Evolutionary conservation across 495 filamentous ascomycete species (phyloP).

Genomic region (Penicillium cataractarum): DNA sequence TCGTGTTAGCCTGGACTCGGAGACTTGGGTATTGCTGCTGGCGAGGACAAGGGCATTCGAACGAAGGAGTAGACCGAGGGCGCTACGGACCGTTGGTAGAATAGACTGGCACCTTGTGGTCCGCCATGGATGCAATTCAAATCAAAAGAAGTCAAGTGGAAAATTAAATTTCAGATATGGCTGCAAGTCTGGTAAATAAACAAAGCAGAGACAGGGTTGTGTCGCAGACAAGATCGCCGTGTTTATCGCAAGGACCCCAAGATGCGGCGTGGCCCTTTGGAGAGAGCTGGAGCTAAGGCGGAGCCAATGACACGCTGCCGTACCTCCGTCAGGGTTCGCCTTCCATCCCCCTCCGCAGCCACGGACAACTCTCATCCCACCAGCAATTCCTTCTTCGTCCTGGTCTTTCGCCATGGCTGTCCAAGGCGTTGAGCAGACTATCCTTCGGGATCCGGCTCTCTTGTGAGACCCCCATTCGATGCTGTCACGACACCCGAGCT

Average conservation of each 20-base stretch:
- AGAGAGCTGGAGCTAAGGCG: slow-evolving; percentile 42
- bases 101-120: slow-evolving; percentile 51
- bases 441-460: slow-evolving; percentile 97
- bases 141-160: background rate
- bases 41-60: background rate
- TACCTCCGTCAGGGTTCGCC: slow-evolving; percentile 25
- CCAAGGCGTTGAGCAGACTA: slow-evolving; percentile 85
- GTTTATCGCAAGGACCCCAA: slow-evolving; percentile 31
- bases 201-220: slow-evolving; percentile 7
- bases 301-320: slow-evolving; percentile 32
- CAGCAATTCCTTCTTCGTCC: slow-evolving; percentile 1
- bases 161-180: background rate
- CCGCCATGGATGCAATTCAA: slow-evolving; percentile 34
- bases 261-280: slow-evolving; percentile 53
- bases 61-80: slow-evolving; percentile 24
- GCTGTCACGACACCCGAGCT: slow-evolving; percentile 17
- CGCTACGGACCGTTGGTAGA: slow-evolving; percentile 48
- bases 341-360: slow-evolving; percentile 11
- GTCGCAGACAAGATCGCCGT: slow-evolving; percentile 13
- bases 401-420: slow-evolving; percentile 78
- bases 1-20: slow-evolving; percentile 3
- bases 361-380: slow-evolving; percentile 5
- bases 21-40: background rate
- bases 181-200: background rate
- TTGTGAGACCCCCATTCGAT: slow-evolving; percentile 63